Evolutionary conservation across 371 early-diverging fungal genomes (phyloP).

Genomic region (Choanephora cucurbitarum): DNA sequence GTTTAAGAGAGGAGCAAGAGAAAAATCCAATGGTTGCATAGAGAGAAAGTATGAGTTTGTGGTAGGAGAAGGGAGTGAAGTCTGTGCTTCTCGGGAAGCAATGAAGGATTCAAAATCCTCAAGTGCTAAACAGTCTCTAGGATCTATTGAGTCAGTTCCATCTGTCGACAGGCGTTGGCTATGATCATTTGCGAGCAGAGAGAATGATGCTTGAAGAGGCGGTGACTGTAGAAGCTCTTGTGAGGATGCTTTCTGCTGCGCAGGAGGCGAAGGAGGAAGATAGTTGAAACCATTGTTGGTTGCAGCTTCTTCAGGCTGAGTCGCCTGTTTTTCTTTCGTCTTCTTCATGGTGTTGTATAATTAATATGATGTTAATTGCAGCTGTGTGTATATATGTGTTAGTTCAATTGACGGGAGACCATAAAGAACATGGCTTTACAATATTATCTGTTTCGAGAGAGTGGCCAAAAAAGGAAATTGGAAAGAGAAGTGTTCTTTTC

Average conservation of each 20-base stretch:
- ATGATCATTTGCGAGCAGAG: background rate
- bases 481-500: no score
- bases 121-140: background rate
- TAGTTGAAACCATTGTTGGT: constrained; percentile 1
- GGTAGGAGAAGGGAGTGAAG: background rate
- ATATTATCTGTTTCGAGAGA: constrained; percentile 3
- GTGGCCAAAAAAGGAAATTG: background rate
- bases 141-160: background rate
- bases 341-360: constrained; percentile 3
- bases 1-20: constrained; percentile 2
- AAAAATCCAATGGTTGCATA: constrained; percentile 4
- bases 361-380: constrained; percentile 1
- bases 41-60: constrained; percentile 1
- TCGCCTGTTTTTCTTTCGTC: constrained; percentile 10
- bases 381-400: constrained; percentile 1
- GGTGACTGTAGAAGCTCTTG: constrained; percentile 23
- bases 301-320: constrained; percentile 4
- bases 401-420: constrained; percentile 2
- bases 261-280: constrained; percentile 14
- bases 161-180: background rate
- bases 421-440: constrained; percentile 8
- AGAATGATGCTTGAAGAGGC: constrained; percentile 18
- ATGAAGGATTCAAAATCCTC: constrained; percentile 9
- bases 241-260: constrained; percentile 61
- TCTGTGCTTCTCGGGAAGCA: constrained; percentile 3